phyloP scores from a whole-genome alignment of 257 asterid genomes.

The Solanum etuberosum region DNA sequence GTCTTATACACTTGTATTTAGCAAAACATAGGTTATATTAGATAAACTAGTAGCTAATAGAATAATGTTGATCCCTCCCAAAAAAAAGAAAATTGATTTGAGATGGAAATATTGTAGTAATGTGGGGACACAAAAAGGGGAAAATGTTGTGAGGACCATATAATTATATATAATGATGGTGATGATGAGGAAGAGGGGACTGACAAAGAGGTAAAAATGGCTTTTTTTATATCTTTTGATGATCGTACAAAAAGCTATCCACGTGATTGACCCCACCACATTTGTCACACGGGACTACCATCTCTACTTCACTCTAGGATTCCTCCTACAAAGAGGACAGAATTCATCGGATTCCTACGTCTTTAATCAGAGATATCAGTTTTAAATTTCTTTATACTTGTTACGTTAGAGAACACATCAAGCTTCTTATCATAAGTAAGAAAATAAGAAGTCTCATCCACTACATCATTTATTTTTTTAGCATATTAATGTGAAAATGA shows the following conservation, averaged over 20 bases:
- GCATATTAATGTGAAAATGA: too few relatives aligned
- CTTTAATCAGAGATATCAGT: rapidly evolving
- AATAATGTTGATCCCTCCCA: neutral
- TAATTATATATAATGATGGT: neutral
- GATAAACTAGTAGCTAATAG: neutral
- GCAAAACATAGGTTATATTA: neutral
- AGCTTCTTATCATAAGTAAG: too few relatives aligned
- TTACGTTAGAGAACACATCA: too few relatives aligned
- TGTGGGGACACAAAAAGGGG: neutral
- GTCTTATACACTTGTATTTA: neutral
- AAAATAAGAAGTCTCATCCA: too few relatives aligned
- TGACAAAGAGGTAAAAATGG: neutral
- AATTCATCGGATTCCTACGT: too few relatives aligned
- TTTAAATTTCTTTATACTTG: too few relatives aligned
- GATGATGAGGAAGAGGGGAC: neutral
- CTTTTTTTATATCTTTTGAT: neutral
- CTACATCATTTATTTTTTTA: too few relatives aligned
- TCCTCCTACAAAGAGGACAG: neutral
- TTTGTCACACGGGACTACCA: neutral
- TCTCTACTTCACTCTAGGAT: neutral
- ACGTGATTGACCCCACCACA: neutral
- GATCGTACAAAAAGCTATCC: neutral
- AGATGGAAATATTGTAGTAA: neutral
- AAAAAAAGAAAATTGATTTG: neutral
- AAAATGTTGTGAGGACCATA: neutral